phyloP scores from a whole-genome alignment of 495 filamentous ascomycete species.

The Penicillium paradoxum region DNA sequence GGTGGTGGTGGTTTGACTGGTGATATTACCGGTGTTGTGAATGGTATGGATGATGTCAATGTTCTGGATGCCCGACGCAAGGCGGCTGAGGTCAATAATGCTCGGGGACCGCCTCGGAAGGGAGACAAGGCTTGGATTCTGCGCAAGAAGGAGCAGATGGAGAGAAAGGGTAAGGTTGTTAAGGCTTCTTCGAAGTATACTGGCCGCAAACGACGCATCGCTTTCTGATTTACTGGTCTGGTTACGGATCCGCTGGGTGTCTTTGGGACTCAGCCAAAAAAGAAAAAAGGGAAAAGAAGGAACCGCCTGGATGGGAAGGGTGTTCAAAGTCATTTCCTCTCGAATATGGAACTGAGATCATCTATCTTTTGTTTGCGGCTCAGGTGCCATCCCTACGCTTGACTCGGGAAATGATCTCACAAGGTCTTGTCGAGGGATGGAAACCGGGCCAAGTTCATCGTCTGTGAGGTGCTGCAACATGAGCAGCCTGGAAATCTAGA shows the following conservation, averaged over 20 bases:
- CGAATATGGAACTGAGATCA: background rate
- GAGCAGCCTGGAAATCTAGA: background rate
- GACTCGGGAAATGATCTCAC: background rate
- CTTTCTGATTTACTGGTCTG: constrained; percentile 38
- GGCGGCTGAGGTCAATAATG: constrained; percentile 39
- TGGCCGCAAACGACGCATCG: constrained; percentile 70
- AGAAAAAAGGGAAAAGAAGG: background rate
- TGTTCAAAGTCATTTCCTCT: background rate
- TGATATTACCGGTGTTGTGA: constrained; percentile 82
- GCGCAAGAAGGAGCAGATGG: constrained; percentile 94
- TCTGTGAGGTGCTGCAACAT: background rate
- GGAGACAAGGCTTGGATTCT: constrained; percentile 87
- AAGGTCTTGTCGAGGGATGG: background rate
- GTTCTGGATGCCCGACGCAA: constrained; percentile 67
- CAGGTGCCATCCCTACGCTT: background rate
- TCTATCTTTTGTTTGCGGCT: background rate
- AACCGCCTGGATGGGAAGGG: background rate
- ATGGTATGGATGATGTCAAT: constrained; percentile 80
- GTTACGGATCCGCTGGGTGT: background rate
- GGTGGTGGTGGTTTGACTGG: constrained; percentile 70
- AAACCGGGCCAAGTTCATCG: background rate
- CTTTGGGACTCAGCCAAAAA: background rate
- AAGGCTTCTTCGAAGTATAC: constrained; percentile 90
- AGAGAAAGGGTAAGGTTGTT: constrained; percentile 87
- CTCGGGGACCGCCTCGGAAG: constrained; percentile 55